Percentiles rank a stretch among this genome's conserved stretches.
Conservation (phyloP, 768 basidiomycete species). For the Pulveroboletus ravenelii region DNA sequence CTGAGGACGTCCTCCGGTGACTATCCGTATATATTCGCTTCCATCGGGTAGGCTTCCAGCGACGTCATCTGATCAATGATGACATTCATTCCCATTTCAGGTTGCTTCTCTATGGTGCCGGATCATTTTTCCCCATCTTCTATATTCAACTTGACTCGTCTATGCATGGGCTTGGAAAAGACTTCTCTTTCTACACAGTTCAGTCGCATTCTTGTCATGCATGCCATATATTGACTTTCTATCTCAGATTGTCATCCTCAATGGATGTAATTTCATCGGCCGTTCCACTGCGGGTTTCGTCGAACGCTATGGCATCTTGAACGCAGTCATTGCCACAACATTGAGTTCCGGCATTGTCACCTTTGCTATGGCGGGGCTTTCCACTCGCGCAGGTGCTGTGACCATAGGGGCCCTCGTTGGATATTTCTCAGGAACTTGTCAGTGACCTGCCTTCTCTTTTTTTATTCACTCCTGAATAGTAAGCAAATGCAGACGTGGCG, state of each 20-base stretch:
- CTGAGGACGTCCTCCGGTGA: slow-evolving; percentile 17
- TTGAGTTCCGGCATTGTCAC: slow-evolving; percentile 35
- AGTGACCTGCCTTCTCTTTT: slow-evolving; percentile 9
- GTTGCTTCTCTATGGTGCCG: slow-evolving; percentile 19
- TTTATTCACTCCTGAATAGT: background rate
- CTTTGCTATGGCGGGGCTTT: slow-evolving; percentile 41
- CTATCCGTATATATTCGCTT: slow-evolving; percentile 23
- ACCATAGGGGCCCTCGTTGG: slow-evolving; percentile 42
- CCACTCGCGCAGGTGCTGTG: slow-evolving; percentile 34
- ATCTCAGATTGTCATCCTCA: slow-evolving; percentile 35
- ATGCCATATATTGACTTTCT: background rate
- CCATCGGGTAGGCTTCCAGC: slow-evolving; percentile 16
- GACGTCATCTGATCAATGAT: background rate
- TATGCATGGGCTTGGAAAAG: slow-evolving; percentile 39
- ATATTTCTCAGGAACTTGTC: slow-evolving; percentile 45
- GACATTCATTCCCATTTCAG: slow-evolving; percentile 5
- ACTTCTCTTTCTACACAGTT: slow-evolving; percentile 55
- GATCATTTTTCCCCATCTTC: slow-evolving; percentile 29
- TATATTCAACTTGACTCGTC: slow-evolving; percentile 56
- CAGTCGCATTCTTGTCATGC: slow-evolving; percentile 3
- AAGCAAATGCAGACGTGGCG: slow-evolving; percentile 31
- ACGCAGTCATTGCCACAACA: slow-evolving; percentile 36
- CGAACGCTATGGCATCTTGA: slow-evolving; percentile 40
- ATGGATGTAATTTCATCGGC: slow-evolving; percentile 34
- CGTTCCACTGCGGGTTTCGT: slow-evolving; percentile 35